Evolutionary conservation across 805 yeast species (phyloP), one percentile per base, ranked within the genome.

Genomic region (Ogataea pignaliae): DNA sequence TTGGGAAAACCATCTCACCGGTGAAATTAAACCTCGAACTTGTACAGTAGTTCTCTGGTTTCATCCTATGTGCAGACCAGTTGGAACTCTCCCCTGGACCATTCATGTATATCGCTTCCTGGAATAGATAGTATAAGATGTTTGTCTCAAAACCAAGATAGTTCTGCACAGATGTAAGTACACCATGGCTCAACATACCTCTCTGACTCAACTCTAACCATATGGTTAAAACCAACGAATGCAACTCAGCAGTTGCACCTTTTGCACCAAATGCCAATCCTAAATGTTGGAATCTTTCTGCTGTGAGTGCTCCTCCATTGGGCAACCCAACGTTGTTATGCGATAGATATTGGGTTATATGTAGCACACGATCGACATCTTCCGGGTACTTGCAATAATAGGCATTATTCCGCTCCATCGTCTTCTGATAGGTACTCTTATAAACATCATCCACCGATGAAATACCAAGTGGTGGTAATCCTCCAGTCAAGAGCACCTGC

Each of bases 101-200:
- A 50, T 76, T 78, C 46, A 75, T 64, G 56, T 79, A 79, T 13
- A 79, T 78, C 6, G 81, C 78, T 49, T 79, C 84, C 54, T 78
- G 83, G 50, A 78, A 71, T 34, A 80, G 62, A 3, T 79, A 78
- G 52, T 79, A 79, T 14, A 79, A 52, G 29, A 74, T 60, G 48
- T 79, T 79, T 3, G 83, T 72, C 45, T 78, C 83, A 53, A 77
- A 79, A 1, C 71, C 61, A 9, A 64, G 55, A 18, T 43, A 50
- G 37, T 56, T 56, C 47, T 72, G 69, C 11, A 76, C 46, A 2
- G 48, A 36, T 18, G 41, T 48, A 44, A 75, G 61, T 1, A 71
- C 62, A 14, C 48, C 55, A 46, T 70, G 71, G 3, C 76, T 61
- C 4, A 76, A 70, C 18, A 52, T 44, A 1, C 70, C 75, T 18